Base-by-base conservation (phyloP, 768 basidiomycete genomes). In the Tricholoma terreum region DNA sequence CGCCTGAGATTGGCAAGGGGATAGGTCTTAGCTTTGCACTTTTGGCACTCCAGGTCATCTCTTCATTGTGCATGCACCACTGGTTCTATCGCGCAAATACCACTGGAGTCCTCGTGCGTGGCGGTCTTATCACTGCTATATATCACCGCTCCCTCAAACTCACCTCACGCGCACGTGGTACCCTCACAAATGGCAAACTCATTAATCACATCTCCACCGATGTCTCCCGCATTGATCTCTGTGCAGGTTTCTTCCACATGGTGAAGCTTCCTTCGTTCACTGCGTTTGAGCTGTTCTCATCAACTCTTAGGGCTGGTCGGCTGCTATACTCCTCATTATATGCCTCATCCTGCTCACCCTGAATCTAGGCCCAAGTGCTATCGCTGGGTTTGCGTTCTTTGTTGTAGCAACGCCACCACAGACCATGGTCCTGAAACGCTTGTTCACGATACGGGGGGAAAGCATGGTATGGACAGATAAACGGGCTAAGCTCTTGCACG, bases 141-240 rank as follows among this genome's bases (percentile, higher is more conserved):
- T 97, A 94, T 71, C 79, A 83, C 24, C 85, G 88, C 42, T 86
- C 89, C 1, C 77, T 97, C 21, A 80, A 76, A 24, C 79, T 98
- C 31, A 89, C 90, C 2, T 82, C 89, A 15, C 86, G 91, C 42
- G 84, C 92, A 6, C 83, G 95, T 6, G 85, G 86, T 1, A 85
- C 83, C 9, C 80, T 95, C 40, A 84, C 90, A 1, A 97, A 92
- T 65, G 95, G 94, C 19, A 89, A 89, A 67, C 81, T 97, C 10
- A 88, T 97, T 60, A 95, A 94, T 62, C 93, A 96, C 73, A 95
- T 98, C 59, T 93, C 91, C 6, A 92, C 90, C 0, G 93, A 94
- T 67, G 85, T 95, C 19, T 93, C 90, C 24, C 83, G 94, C 21
- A 90, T 98, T 67, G 94, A 98, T 67, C 97, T 94, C 64, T 89